Percentiles rank a stretch among this genome's conserved stretches.
Conservation (phyloP, 2,329 filamentous ascomycete genomes). For the Epichloe festucae region DNA sequence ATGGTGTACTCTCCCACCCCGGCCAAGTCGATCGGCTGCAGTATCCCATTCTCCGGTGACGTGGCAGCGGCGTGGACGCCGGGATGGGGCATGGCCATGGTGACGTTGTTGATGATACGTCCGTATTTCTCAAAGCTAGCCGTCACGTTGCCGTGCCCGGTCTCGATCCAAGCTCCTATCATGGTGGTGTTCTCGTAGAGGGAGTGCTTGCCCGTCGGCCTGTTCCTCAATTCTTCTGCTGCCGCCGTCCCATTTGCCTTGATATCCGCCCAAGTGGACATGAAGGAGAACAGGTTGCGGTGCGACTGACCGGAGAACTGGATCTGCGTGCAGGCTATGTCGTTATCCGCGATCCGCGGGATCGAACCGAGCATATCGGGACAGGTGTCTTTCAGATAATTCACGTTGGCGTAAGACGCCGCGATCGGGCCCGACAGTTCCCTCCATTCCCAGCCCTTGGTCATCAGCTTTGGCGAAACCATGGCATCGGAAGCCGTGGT, state of each 20-base stretch:
- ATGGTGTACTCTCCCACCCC: constrained; percentile 59
- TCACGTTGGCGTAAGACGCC: constrained; percentile 49
- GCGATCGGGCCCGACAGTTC: constrained; percentile 43
- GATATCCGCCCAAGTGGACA: constrained; percentile 40
- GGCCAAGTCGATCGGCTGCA: constrained; percentile 52
- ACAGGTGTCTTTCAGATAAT: constrained; percentile 43
- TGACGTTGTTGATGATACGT: constrained; percentile 61
- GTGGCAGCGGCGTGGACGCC: constrained; percentile 52
- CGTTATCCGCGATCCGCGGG: constrained; percentile 27
- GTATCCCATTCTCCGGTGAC: constrained; percentile 47
- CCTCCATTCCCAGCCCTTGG: constrained; percentile 35
- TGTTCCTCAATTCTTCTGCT: constrained; percentile 25
- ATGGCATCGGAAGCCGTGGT: constrained; percentile 65
- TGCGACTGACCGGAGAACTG: constrained; percentile 58
- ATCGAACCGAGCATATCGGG: constrained; percentile 41
- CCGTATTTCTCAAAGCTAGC: constrained; percentile 33
- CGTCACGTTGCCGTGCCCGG: constrained; percentile 36
- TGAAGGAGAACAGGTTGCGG: constrained; percentile 54
- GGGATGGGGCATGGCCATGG: constrained; percentile 64
- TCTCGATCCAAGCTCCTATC: constrained; percentile 54
- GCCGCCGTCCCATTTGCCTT: constrained; percentile 29
- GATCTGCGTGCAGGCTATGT: constrained; percentile 50
- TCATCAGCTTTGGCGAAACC: constrained; percentile 58
- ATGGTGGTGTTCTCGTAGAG: constrained; percentile 64
- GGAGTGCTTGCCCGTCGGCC: constrained; percentile 49